Percentiles rank a stretch among this genome's conserved stretches.
These are phyloP conservation scores for Boechera retrofracta DNA, from an alignment of 345 rosid genomes.

Conservation along the genomic window DNA sequence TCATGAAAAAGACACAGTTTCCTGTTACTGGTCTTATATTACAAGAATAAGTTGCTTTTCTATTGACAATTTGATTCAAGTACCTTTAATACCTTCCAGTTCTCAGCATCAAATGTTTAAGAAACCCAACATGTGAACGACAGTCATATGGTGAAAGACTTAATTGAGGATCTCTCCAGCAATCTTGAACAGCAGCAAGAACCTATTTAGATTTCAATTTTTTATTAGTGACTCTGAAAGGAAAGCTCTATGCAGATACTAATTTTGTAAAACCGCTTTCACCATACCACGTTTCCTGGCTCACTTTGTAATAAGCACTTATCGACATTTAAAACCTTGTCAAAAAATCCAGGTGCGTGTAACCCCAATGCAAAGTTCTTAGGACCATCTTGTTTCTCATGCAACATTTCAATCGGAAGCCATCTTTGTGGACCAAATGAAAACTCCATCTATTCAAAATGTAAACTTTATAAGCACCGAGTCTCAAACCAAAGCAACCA, in stretches of 20 bases:
- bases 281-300: conserved; percentile 76
- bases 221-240: not conserved
- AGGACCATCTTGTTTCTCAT: conserved; percentile 59
- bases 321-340: conserved; percentile 79
- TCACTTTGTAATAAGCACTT: conserved; percentile 83
- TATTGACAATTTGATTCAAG: conserved; percentile 24
- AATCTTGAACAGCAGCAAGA: conserved; percentile 80
- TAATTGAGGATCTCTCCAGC: conserved; percentile 78
- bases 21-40: not conserved
- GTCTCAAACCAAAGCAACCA: conserved; percentile 20
- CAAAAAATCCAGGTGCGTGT: conserved; percentile 91
- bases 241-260: not conserved
- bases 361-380: conserved; percentile 74
- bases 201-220: conserved; percentile 52
- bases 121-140: conserved; percentile 85
- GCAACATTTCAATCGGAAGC: conserved; percentile 67
- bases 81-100: conserved; percentile 81
- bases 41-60: conserved; percentile 5
- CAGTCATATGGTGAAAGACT: conserved; percentile 83
- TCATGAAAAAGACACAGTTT: not conserved
- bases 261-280: conserved; percentile 21
- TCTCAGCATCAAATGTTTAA: conserved; percentile 94
- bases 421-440: conserved; percentile 85
- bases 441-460: conserved; percentile 73
- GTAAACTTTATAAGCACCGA: not conserved